Evolutionary conservation across 345 rosid genomes (phyloP).

Genomic region (Arabidopsis thaliana): DNA sequence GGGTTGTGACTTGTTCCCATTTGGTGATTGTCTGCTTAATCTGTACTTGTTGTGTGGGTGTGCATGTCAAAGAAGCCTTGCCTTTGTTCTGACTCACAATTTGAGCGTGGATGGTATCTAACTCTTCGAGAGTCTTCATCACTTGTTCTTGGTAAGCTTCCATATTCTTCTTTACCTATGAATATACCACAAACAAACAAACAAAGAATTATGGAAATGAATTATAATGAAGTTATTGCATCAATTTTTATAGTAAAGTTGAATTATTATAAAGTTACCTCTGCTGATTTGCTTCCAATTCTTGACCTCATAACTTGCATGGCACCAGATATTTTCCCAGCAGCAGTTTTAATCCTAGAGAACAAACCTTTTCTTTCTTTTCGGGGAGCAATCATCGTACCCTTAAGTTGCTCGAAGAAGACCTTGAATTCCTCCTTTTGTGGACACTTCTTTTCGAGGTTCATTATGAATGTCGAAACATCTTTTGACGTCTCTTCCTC

Average conservation of each 20-base stretch:
- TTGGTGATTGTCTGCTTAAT: slow-evolving; percentile 39
- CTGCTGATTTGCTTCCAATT: slow-evolving; percentile 29
- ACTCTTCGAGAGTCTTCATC: slow-evolving; percentile 29
- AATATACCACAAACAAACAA: background rate
- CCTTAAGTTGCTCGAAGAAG: slow-evolving; percentile 42
- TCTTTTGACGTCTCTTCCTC: slow-evolving; percentile 28
- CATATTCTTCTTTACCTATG: slow-evolving; percentile 3
- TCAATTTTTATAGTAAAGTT: too few relatives aligned
- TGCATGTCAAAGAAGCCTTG: slow-evolving; percentile 15
- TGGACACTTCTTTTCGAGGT: slow-evolving; percentile 43
- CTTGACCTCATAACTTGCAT: slow-evolving; percentile 34
- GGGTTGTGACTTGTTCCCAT: slow-evolving; percentile 43
- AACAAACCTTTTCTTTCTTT: slow-evolving; percentile 2
- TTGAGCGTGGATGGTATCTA: slow-evolving; percentile 22
- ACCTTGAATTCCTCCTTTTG: slow-evolving; percentile 39
- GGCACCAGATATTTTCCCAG: slow-evolving; percentile 25
- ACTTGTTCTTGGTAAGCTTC: slow-evolving; percentile 27
- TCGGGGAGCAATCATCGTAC: slow-evolving; percentile 15
- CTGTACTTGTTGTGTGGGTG: slow-evolving; percentile 24
- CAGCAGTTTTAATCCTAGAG: slow-evolving; percentile 13
- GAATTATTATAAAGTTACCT: background rate
- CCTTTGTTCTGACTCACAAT: slow-evolving; percentile 20
- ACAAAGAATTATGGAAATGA: background rate
- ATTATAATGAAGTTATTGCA: background rate
- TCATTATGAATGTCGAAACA: slow-evolving; percentile 30